Base-by-base conservation (phyloP, 179 eudicot species). In the Gypsophila paniculata region DNA sequence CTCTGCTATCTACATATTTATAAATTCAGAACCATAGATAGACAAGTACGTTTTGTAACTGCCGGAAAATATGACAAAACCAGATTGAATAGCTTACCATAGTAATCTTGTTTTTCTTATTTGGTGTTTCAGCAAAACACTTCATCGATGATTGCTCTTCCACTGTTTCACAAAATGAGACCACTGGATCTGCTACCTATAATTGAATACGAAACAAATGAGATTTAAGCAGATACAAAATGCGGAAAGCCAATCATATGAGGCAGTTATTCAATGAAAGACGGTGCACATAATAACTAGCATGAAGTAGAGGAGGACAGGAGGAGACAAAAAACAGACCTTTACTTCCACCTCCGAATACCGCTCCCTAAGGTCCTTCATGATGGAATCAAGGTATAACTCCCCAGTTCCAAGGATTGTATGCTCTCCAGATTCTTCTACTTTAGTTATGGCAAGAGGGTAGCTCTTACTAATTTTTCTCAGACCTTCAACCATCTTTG, bases 331-430 rank as follows among this genome's bases (percentile, higher is more conserved):
- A 68, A 12, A 18, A 70, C 70, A 68, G 34, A 95, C 99, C 98
- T 95, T 95, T 39, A 95, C 98, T 90, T 95, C 99, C 62, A 95
- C 97, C 85, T 95, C 99, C 61, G 98, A 95, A 72, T 95, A 95
- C 55, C 89, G 93, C 86, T 95, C 99, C 76, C 99, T 87, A 22
- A 95, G 93, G 78, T 95, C 99, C 78, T 95, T 95, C 99, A 95
- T 95, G 80, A 95, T 95, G 44, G 98, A 95, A 85, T 95, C 99
- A 65, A 95, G 80, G 81, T 95, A 95, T 80, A 95, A 72, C 82
- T 95, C 98, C 64, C 98, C 99, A 48, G 99, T 95, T 48, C 99
- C 99, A 21, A 92, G 75, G 72, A 95, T 95, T 3, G 99, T 95
- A 77, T 95, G 99, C 81, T 95, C 99, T 42, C 99, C 97, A 52